Evolutionary conservation across 2,329 filamentous ascomycete genomes (phyloP), one percentile per base, ranked within the genome.

Genomic region (Arachnomyces sp.): DNA sequence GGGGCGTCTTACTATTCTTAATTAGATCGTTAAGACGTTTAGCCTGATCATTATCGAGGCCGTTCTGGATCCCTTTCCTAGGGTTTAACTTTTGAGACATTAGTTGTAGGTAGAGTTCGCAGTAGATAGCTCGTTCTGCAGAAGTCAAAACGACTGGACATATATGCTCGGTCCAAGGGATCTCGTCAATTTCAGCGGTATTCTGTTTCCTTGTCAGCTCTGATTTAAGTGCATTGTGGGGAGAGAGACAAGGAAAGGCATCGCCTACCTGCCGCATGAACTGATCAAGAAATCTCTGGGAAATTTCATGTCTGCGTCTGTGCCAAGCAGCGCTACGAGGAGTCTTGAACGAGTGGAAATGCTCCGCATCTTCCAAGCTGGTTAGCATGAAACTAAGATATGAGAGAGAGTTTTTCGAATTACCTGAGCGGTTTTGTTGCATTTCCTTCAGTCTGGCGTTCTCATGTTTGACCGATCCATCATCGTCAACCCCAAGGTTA

Each of bases 61-160:
- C 52, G 28, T 47, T 50, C 11, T 48, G 47, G 33, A 49, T 51
- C 31, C 48, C 47, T 5, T 25, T 25, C 15, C 56, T 52, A 33
- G 57, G 44, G 28, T 65, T 60, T 62, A 77, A 73, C 18, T 71
- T 68, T 4, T 69, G 63, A 0, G 71, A 65, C 34, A 70, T 70
- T 1, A 79, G 49, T 33, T 74, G 68, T 40, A 75, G 69, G 3
- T 72, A 71, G 0, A 78, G 57, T 47, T 79, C 75, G 0, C 72
- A 59, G 48, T 81, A 81, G 1, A 74, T 56, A 1, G 66, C 66
- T 18, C 63, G 62, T 44, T 82, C 76, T 0, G 63, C 66, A 1
- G 68, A 53, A 4, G 66, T 62, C 2, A 75, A 60, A 0, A 56
- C 46, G 1, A 75, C 53, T 0, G 70, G 58, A 13, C 66, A 45